Evolutionary conservation across 192 early-diverging fungal genomes (phyloP).

Genomic region (Spizellomyces punctatus): DNA sequence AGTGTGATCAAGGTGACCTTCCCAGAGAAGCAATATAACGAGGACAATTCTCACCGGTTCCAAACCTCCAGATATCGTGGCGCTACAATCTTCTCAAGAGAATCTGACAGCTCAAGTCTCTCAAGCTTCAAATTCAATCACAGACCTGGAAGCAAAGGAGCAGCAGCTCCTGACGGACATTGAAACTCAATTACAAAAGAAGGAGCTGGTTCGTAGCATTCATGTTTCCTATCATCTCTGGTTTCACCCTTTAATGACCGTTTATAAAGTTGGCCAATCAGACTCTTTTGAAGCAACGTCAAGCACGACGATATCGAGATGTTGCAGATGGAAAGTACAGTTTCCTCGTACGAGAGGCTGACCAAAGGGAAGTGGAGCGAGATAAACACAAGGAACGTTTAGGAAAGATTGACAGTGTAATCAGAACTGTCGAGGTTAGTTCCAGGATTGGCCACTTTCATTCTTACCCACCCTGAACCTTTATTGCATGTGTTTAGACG

Average conservation of each 20-base stretch:
- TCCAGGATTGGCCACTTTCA: neutral
- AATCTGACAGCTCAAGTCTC: slow-evolving; percentile 36
- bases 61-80: slow-evolving; percentile 17
- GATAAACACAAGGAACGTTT: slow-evolving; percentile 35
- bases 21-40: slow-evolving; percentile 31
- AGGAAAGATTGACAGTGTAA: slow-evolving; percentile 40
- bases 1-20: slow-evolving; percentile 52
- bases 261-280: slow-evolving; percentile 30
- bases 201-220: slow-evolving; percentile 11
- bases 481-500: neutral
- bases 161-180: slow-evolving; percentile 17
- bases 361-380: slow-evolving; percentile 38
- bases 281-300: slow-evolving; percentile 49
- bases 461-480: neutral
- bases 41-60: slow-evolving; percentile 39
- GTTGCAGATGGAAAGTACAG: slow-evolving; percentile 50
- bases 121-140: slow-evolving; percentile 29
- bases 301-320: slow-evolving; percentile 51
- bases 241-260: neutral
- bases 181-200: slow-evolving; percentile 22
- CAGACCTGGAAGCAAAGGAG: slow-evolving; percentile 33
- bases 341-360: slow-evolving; percentile 39
- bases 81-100: slow-evolving; percentile 39
- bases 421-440: slow-evolving; percentile 40
- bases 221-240: neutral